Percentiles rank a stretch among this genome's conserved stretches.
phyloP scores from a whole-genome alignment of 257 asterid genomes.

The Cinchona pubescens region DNA sequence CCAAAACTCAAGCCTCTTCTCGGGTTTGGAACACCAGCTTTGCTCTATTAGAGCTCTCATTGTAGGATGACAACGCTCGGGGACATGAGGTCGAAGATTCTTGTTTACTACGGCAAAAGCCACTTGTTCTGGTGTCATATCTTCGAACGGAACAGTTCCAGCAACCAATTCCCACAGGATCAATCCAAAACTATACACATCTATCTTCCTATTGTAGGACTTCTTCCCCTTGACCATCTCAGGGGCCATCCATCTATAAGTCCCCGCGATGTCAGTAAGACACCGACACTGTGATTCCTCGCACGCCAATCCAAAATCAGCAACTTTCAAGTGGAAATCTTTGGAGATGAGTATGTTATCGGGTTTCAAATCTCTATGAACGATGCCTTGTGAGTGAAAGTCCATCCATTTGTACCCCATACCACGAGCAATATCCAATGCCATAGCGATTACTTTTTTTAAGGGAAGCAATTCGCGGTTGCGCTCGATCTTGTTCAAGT shows the following conservation, averaged over 20 bases:
- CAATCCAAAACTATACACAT: slow-evolving; percentile 80
- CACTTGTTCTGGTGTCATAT: slow-evolving; percentile 81
- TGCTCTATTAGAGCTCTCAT: slow-evolving; percentile 77
- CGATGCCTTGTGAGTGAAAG: slow-evolving; percentile 81
- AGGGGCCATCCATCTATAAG: slow-evolving; percentile 99
- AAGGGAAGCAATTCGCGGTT: slow-evolving; percentile 65
- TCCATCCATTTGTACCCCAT: too few relatives aligned
- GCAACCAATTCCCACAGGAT: slow-evolving; percentile 84
- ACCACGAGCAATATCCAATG: too few relatives aligned
- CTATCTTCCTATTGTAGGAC: slow-evolving; percentile 67
- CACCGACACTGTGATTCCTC: too few relatives aligned
- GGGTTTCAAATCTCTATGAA: slow-evolving; percentile 88
- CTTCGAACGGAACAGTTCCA: slow-evolving; percentile 71
- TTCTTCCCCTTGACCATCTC: slow-evolving; percentile 78
- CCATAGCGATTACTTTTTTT: slow-evolving; percentile 48
- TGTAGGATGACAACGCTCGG: slow-evolving; percentile 58
- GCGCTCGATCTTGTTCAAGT: slow-evolving; percentile 77
- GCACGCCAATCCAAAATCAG: too few relatives aligned
- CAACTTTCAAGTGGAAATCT: slow-evolving; percentile 78
- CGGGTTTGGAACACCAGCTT: slow-evolving; percentile 82
- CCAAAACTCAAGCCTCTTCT: slow-evolving; percentile 91
- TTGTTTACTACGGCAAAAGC: slow-evolving; percentile 79
- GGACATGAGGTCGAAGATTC: slow-evolving; percentile 71
- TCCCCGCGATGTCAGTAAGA: too few relatives aligned
- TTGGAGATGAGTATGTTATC: slow-evolving; percentile 74